Evolutionary conservation across 176 grass and related monocot species (phyloP).

Genomic region (Oryza rufipogon): DNA sequence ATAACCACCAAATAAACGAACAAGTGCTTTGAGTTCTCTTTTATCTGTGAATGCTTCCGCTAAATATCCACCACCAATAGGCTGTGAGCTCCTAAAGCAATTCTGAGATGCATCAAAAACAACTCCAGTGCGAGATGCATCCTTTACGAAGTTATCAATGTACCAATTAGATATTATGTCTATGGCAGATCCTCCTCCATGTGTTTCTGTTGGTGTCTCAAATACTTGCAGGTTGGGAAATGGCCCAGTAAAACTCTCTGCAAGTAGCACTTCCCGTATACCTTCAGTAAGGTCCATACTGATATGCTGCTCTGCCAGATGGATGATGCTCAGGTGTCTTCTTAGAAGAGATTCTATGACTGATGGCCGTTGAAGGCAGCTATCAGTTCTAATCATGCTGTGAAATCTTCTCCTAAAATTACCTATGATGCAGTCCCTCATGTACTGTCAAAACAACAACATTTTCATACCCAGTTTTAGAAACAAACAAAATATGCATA

Average conservation of each 20-base stretch:
- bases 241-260: slow-evolving; percentile 80
- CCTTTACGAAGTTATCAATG: slow-evolving; percentile 86
- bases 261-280: slow-evolving; percentile 81
- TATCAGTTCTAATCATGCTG: slow-evolving; percentile 81
- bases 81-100: slow-evolving; percentile 81
- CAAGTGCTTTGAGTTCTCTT: slow-evolving; percentile 85
- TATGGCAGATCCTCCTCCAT: slow-evolving; percentile 79
- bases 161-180: slow-evolving; percentile 90
- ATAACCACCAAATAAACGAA: slow-evolving; percentile 91
- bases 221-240: slow-evolving; percentile 81
- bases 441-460: slow-evolving; percentile 68
- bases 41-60: slow-evolving; percentile 88
- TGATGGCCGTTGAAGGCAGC: slow-evolving; percentile 86
- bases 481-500: slow-evolving; percentile 31
- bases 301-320: slow-evolving; percentile 94
- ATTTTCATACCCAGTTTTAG: slow-evolving; percentile 8
- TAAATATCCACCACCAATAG: slow-evolving; percentile 68
- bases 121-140: slow-evolving; percentile 70
- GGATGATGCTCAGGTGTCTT: slow-evolving; percentile 94
- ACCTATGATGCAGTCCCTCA: slow-evolving; percentile 96
- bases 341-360: slow-evolving; percentile 82
- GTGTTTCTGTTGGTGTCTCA: slow-evolving; percentile 69
- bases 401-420: slow-evolving; percentile 97
- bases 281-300: slow-evolving; percentile 99
- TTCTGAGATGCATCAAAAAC: slow-evolving; percentile 61